Evolutionary conservation across 371 early-diverging fungal genomes (phyloP).

Genomic region (Zychaea mexicana): DNA sequence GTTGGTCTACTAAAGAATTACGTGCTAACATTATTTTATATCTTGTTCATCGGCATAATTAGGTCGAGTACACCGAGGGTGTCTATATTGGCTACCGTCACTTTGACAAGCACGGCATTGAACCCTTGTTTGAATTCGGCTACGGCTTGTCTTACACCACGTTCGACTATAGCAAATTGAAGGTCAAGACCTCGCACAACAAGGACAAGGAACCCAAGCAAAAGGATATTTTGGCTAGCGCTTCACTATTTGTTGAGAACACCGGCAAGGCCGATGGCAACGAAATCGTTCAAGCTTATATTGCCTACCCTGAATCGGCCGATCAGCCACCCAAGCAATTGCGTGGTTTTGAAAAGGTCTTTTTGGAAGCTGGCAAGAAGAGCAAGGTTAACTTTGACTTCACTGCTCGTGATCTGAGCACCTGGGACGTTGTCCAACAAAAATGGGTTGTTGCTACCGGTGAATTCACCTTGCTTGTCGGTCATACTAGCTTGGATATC

Average conservation of each 20-base stretch:
- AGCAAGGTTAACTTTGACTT: slow-evolving; percentile 37
- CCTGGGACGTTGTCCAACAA: slow-evolving; percentile 36
- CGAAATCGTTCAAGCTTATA: slow-evolving; percentile 61
- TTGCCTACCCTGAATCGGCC: slow-evolving; percentile 52
- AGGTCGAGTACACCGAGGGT: slow-evolving; percentile 53
- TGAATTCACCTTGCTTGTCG: slow-evolving; percentile 44
- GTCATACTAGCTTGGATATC: slow-evolving; percentile 54
- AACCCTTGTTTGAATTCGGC: slow-evolving; percentile 62
- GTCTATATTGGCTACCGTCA: slow-evolving; percentile 60
- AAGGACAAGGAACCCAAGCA: slow-evolving; percentile 4
- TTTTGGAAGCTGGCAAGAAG: slow-evolving; percentile 22
- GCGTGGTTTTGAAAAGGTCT: slow-evolving; percentile 57
- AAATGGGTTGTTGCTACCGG: slow-evolving; percentile 51
- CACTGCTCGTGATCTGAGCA: slow-evolving; percentile 35
- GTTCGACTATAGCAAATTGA: slow-evolving; percentile 46
- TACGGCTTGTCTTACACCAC: slow-evolving; percentile 67
- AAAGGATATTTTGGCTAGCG: slow-evolving; percentile 18
- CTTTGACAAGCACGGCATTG: slow-evolving; percentile 49
- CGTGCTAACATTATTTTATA: background rate
- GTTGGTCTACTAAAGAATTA: too few relatives aligned
- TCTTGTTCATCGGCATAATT: background rate
- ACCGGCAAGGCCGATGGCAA: slow-evolving; percentile 53
- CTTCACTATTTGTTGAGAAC: slow-evolving; percentile 48
- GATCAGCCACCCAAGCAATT: slow-evolving; percentile 53
- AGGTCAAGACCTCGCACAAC: slow-evolving; percentile 7